Evolutionary conservation across 768 basidiomycete genomes (phyloP), one percentile per base, ranked within the genome.

Genomic region (Neoboletus magnificus): DNA sequence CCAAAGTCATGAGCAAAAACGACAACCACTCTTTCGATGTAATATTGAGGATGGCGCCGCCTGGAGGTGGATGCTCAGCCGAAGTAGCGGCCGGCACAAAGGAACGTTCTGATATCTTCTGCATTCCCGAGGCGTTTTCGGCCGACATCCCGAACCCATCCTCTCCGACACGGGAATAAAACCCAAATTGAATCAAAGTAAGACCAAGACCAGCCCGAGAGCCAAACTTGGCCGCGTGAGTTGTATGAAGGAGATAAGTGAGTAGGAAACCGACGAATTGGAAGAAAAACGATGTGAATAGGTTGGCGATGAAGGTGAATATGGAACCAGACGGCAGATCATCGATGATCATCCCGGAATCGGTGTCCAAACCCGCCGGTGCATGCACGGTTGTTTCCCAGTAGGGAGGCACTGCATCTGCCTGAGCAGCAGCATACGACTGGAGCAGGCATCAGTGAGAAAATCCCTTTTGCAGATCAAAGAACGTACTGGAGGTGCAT

Each of bases 351-450:
- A 98, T 87, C 66, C 85, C 80, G 3, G 81, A 75, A 42, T 77
- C 69, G 1, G 71, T 70, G 46, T 81, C 79, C 36, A 79, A 53
- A 27, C 78, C 74, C 0, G 76, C 71, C 0, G 93, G 93, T 0
- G 94, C 85, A 57, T 95, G 90, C 10, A 98, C 83, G 0, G 93
- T 94, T 1, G 91, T 98, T 67, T 99, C 96, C 91, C 93, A 98
- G 72, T 99, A 99, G 0, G 93, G 82, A 0, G 97, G 97, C 0
- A 90, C 94, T 0, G 91, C 83, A 66, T 99, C 96, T 29, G 86
- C 82, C 58, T 93, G 86, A 3, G 96, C 97, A 16, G 86, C 81
- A 13, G 86, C 79, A 66, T 99, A 99, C 0, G 93, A 84, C 90
- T 94, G 54, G 18, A 37, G 13, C 29, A 35, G 36, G 30, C 2